These are phyloP conservation scores for Tricholoma sp. DNA, from an alignment of 768 basidiomycete genomes.

Conservation along the genomic window DNA sequence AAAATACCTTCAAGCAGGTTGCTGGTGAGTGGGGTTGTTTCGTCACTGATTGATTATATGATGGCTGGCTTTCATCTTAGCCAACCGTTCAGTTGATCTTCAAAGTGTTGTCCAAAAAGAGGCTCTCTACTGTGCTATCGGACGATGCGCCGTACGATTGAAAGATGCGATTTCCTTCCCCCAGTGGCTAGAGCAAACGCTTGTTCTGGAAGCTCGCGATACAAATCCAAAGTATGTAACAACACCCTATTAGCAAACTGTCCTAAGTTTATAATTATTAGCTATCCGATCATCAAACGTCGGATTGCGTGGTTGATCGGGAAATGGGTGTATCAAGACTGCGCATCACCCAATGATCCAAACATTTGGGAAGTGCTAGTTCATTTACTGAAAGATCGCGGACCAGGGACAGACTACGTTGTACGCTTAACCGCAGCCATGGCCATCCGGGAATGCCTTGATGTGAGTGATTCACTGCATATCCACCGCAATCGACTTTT, in stretches of 20 bases:
- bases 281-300: conserved; percentile 90
- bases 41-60: not conserved
- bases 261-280: conserved; percentile 23
- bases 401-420: conserved; percentile 71
- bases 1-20: conserved; percentile 52
- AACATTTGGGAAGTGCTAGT: conserved; percentile 78
- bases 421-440: conserved; percentile 83
- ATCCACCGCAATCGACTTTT: not conserved
- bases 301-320: conserved; percentile 94
- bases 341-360: conserved; percentile 52
- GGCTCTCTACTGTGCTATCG: conserved; percentile 83
- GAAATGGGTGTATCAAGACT: conserved; percentile 76
- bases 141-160: conserved; percentile 68
- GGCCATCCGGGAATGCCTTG: conserved; percentile 76
- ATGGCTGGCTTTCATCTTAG: conserved; percentile 18
- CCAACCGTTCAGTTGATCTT: conserved; percentile 48
- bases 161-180: conserved; percentile 63
- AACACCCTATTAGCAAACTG: not conserved
- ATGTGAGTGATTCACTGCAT: conserved; percentile 47
- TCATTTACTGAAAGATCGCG: conserved; percentile 66
- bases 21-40: conserved; percentile 40
- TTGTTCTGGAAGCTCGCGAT: conserved; percentile 55
- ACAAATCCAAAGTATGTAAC: conserved; percentile 51
- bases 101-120: conserved; percentile 71
- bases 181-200: conserved; percentile 59